Conservation (phyloP, 345 rosid genomes). For the Eucalyptus brandiana region DNA sequence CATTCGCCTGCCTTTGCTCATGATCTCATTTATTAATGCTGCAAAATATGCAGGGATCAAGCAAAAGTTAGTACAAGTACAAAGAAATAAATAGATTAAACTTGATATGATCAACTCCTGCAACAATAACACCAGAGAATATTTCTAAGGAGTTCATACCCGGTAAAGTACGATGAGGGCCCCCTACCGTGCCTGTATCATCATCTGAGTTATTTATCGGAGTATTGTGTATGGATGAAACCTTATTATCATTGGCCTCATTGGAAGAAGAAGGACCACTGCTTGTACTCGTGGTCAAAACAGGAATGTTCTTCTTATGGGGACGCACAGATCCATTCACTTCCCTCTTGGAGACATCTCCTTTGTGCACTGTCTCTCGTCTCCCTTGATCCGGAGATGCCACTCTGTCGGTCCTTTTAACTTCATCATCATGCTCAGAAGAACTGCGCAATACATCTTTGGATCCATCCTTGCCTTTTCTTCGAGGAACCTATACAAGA, state of each 20-base stretch:
- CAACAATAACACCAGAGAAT: neutral
- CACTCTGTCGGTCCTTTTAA: constrained; percentile 36
- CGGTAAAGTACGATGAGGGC: constrained; percentile 68
- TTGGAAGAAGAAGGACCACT: constrained; percentile 75
- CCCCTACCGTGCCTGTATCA: constrained; percentile 31
- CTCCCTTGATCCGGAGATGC: constrained; percentile 50
- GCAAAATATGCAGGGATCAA: neutral
- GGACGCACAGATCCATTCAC: constrained; percentile 28
- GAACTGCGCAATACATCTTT: constrained; percentile 32
- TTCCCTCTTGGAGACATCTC: constrained; percentile 35
- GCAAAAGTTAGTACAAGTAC: neutral
- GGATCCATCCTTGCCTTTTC: constrained; percentile 63
- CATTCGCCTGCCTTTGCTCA: constrained; percentile 95
- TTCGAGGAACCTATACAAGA: constrained; percentile 14
- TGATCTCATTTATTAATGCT: constrained; percentile 84
- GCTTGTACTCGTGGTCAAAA: constrained; percentile 47
- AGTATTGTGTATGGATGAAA: constrained; percentile 47
- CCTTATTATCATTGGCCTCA: constrained; percentile 52
- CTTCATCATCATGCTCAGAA: constrained; percentile 50
- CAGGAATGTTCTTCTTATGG: constrained; percentile 23
- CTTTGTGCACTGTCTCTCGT: constrained; percentile 32
- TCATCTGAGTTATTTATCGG: constrained; percentile 61
- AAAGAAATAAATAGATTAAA: neutral
- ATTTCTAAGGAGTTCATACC: constrained; percentile 13
- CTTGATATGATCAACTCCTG: neutral